A percentile compares a stretch with the other conserved stretches of the same genome.
Evolutionary conservation across 2,329 filamentous ascomycete species (phyloP).

Genomic region (Trichoderma brevicompactum): DNA sequence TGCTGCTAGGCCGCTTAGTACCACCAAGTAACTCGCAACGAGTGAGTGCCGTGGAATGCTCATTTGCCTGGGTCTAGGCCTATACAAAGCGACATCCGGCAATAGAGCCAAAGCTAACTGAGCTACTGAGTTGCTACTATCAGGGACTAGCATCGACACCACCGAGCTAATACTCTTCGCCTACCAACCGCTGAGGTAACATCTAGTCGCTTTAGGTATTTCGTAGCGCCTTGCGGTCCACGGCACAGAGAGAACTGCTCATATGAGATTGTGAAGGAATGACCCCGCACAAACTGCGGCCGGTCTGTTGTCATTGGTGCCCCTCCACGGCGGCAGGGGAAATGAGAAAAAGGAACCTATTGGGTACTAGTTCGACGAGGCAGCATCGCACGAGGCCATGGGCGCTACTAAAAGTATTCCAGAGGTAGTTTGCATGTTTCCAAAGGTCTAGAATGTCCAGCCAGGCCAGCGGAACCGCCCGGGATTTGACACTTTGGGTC

Average conservation of each 20-base stretch:
- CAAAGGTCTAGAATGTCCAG: not conserved
- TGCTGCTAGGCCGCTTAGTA: too few relatives aligned
- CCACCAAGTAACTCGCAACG: too few relatives aligned
- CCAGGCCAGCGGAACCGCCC: too few relatives aligned
- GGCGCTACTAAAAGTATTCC: constrained; percentile 5
- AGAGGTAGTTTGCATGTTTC: not conserved
- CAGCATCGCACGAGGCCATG: not conserved
- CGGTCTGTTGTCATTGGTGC: not conserved
- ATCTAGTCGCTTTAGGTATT: not conserved
- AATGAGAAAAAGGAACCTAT: constrained; percentile 10
- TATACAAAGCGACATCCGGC: constrained; percentile 15
- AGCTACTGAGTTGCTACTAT: not conserved
- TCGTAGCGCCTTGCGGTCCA: not conserved
- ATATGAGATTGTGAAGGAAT: not conserved
- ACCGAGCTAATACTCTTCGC: not conserved
- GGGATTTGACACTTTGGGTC: too few relatives aligned
- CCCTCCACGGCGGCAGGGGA: constrained; percentile 19
- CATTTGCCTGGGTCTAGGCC: not conserved
- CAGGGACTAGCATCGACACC: not conserved
- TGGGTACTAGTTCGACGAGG: not conserved
- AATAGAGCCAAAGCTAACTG: not conserved
- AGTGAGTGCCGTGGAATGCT: not conserved
- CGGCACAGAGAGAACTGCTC: too few relatives aligned
- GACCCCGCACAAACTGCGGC: constrained; percentile 15
- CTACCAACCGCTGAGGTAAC: not conserved